Evolutionary conservation across 192 early-diverging fungal species (phyloP).

Genomic region (Linnemannia elongata): DNA sequence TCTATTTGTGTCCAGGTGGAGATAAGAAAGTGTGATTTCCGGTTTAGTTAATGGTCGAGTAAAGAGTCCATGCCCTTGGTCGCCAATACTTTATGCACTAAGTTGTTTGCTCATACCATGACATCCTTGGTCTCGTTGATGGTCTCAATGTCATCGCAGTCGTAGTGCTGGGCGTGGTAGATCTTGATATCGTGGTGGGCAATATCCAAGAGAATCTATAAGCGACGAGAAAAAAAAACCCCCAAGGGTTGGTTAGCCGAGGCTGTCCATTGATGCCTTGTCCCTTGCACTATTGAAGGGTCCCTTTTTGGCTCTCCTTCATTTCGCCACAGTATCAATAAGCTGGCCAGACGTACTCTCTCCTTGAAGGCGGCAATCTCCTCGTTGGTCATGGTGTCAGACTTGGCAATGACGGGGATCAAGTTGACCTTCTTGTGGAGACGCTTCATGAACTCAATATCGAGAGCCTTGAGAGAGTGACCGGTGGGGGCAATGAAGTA

Average conservation of each 20-base stretch:
- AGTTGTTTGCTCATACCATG: conserved; percentile 58
- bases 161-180: conserved; percentile 86
- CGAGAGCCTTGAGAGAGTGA: conserved; percentile 90
- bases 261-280: background rate
- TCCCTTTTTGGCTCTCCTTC: background rate
- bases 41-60: background rate
- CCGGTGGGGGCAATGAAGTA: conserved; percentile 99
- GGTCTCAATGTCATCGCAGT: conserved; percentile 88
- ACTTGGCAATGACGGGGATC: conserved; percentile 91
- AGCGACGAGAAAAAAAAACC: background rate
- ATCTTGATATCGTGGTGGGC: conserved; percentile 88
- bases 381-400: conserved; percentile 90
- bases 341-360: conserved; percentile 63
- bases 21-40: background rate
- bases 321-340: background rate
- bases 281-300: background rate
- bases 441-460: conserved; percentile 96
- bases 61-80: background rate
- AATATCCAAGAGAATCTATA: conserved; percentile 83
- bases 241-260: background rate
- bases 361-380: conserved; percentile 88
- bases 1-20: conserved; percentile 52
- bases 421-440: conserved; percentile 90
- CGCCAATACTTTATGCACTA: background rate
- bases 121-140: conserved; percentile 87